Evolutionary conservation across 192 early-diverging fungal genomes (phyloP), one percentile per base, ranked within the genome.

Genomic region (Bifiguratus adelaidae): DNA sequence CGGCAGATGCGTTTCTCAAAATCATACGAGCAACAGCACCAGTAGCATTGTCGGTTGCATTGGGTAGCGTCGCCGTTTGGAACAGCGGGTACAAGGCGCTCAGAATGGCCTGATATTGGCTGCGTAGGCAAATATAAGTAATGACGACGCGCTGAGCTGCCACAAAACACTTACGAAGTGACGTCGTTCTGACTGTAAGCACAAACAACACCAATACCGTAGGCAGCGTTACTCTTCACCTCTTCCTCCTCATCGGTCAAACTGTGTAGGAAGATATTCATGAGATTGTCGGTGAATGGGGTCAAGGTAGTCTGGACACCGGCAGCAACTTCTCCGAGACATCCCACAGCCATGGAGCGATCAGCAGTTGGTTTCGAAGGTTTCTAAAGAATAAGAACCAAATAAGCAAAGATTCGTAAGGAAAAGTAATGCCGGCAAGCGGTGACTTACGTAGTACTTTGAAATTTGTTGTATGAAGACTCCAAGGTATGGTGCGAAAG

Each of bases 341-440:
- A 88, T 7, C 91, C 91, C 32, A 90, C 77, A 6, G 89, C 86
- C 88, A 92, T 91, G 30, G 84, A 87, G 28, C 91, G 83, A 57
- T 95, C 91, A 40, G 78, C 71, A 19, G 70, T 61, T 2, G 78
- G 73, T 48, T 77, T 73, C 15, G 72, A 50, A 28, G 75, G 74
- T 70, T 86, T 87, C 52, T 63, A 51, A n/a, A 53, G 13, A 54
- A 19, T 48, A 30, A 45, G 9, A 41, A 50, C 16, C 29, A 28
- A 35, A 40, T 24, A 43, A 44, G 34, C 49, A 21, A 37, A 50
- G 20, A n/a, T 19, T 27, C 12, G 3, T 22, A 25, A 5, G 15
- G 16, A 40, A 40, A 2, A n/a, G 12, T 6, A 40, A 40, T 20
- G 16, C 7, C 11, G 15, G 24, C n/a, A n/a, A 30, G 34, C 1